phyloP scores from a whole-genome alignment of 2,329 filamentous ascomycete species.

The Dothistroma pini region DNA sequence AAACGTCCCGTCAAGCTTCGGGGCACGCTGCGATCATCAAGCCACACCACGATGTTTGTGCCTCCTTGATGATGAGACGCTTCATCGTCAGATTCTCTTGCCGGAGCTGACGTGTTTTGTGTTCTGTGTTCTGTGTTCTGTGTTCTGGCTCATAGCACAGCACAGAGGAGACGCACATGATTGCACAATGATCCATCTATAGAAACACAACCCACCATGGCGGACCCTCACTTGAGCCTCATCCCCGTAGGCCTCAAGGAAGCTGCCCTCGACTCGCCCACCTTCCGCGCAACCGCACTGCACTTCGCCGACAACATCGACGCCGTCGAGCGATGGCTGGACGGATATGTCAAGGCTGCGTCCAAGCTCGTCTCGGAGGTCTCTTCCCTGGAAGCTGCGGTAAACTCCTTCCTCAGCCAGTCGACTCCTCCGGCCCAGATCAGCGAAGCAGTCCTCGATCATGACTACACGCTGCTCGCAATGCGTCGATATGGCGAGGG shows the following conservation, averaged over 20 bases:
- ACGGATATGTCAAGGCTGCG: conserved; percentile 61
- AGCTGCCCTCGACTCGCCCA: conserved; percentile 92
- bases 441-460: conserved; percentile 82
- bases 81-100: not conserved
- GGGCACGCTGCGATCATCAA: not conserved
- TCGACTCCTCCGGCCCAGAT: conserved; percentile 69
- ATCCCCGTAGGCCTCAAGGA: conserved; percentile 67
- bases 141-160: not conserved
- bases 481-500: conserved; percentile 82
- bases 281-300: conserved; percentile 80
- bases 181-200: not conserved
- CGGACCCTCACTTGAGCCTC: conserved; percentile 17
- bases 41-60: not conserved
- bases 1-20: not conserved
- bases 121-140: not conserved
- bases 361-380: conserved; percentile 63
- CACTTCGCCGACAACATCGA: conserved; percentile 94
- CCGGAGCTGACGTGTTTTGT: not conserved
- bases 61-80: not conserved
- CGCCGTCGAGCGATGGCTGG: conserved; percentile 87
- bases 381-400: conserved; percentile 69
- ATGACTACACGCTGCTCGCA: conserved; percentile 89
- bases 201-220: conserved; percentile 1
- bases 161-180: not conserved
- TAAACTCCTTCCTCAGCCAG: conserved; percentile 72